Percentiles rank a stretch among this genome's conserved stretches.
These are phyloP conservation scores for Artemisia argyi DNA, from an alignment of 129 eudicot species.

Conservation along the genomic window DNA sequence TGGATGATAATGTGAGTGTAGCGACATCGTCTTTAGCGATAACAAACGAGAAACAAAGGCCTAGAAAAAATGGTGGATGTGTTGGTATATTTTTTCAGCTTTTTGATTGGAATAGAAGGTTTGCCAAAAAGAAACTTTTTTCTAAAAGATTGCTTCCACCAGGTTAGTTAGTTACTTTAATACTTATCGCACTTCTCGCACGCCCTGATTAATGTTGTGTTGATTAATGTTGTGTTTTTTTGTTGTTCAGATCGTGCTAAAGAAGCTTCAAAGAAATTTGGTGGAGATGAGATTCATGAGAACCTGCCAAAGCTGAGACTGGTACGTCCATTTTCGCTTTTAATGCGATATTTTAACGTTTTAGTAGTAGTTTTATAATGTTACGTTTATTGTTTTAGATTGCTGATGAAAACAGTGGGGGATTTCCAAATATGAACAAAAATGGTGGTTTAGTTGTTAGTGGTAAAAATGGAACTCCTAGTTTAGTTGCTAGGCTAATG, in stretches of 20 bases:
- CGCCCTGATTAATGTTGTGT: background rate
- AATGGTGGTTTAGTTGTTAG: constrained; percentile 35
- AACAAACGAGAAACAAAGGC: constrained; percentile 41
- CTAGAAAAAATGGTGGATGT: constrained; percentile 71
- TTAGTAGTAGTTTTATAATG: background rate
- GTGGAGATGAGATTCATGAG: constrained; percentile 70
- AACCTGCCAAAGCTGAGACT: constrained; percentile 63
- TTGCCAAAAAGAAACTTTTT: constrained; percentile 80
- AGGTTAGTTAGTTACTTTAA: constrained; percentile 37
- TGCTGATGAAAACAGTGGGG: constrained; percentile 79
- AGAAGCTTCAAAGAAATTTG: constrained; percentile 68
- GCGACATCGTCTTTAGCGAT: constrained; percentile 66
- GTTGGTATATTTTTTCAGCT: constrained; percentile 86
- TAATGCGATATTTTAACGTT: background rate
- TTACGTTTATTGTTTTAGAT: constrained; percentile 36
- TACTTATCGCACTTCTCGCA: no score
- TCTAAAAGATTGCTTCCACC: constrained; percentile 80
- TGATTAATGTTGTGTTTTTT: background rate
- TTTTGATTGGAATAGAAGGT: constrained; percentile 90
- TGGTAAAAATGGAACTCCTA: constrained; percentile 60
- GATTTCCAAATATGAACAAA: constrained; percentile 52
- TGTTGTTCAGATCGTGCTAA: constrained; percentile 53
- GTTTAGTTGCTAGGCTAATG: constrained; percentile 93
- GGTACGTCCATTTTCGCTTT: constrained; percentile 41
- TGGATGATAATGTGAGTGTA: constrained; percentile 55